Evolutionary conservation across 139 green algal species (phyloP).

Genomic region (Micractinium conductrix): DNA sequence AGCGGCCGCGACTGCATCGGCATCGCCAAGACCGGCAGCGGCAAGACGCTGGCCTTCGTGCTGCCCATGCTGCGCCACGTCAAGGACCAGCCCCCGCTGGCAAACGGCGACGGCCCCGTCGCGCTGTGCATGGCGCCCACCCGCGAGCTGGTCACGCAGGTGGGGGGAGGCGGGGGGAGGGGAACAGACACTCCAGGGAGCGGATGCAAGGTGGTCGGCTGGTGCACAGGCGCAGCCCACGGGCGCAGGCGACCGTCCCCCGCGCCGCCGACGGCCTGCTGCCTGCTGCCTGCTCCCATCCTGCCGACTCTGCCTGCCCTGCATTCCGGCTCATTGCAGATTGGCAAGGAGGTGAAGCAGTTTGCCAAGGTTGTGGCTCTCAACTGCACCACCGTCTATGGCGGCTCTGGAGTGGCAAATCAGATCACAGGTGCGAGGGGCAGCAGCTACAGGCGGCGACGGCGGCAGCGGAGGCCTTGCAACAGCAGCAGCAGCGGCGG

Average conservation of each 20-base stretch:
- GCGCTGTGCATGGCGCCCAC: constrained; percentile 97
- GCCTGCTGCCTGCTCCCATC: too few species aligned
- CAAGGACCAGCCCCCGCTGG: constrained; percentile 89
- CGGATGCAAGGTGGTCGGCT: not conserved
- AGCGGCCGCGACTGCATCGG: constrained; percentile 96
- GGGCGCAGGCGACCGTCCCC: not conserved
- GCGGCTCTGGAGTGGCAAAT: constrained; percentile 86
- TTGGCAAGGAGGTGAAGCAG: constrained; percentile 61
- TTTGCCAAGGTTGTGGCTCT: constrained; percentile 80
- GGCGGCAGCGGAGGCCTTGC: too few species aligned
- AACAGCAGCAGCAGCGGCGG: too few species aligned
- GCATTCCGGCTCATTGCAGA: not conserved
- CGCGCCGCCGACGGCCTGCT: not conserved
- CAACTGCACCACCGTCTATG: constrained; percentile 84
- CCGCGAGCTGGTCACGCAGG: constrained; percentile 93
- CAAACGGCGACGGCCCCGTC: constrained; percentile 84
- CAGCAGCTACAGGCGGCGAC: too few species aligned
- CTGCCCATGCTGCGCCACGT: constrained; percentile 97
- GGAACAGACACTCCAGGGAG: too few species aligned
- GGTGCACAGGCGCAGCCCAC: too few species aligned
- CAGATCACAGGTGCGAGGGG: too few species aligned
- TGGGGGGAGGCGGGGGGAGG: constrained; percentile 33
- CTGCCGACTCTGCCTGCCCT: too few species aligned
- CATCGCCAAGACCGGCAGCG: constrained; percentile 97
- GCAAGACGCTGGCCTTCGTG: constrained; percentile 98